Evolutionary conservation across 202 grass and related monocot species (phyloP), one percentile per base, ranked within the genome.

Genomic region (Panicum hallii): DNA sequence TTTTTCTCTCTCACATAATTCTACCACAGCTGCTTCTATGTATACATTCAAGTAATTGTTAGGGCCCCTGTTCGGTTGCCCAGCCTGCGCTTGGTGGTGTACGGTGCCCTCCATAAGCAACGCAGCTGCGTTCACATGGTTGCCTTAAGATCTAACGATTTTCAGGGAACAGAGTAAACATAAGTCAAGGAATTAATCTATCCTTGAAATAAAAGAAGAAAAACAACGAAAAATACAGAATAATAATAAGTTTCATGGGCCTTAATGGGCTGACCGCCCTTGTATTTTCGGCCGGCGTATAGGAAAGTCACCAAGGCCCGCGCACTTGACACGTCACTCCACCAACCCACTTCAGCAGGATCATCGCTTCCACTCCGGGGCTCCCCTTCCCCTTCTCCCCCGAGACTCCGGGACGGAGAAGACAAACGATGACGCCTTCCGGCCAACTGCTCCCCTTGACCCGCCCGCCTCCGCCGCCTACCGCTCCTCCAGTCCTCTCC

Each of bases 391-490:
- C 15, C 44, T 38, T 38, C 2, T 49, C 7, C 66, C 43, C 43
- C n/a, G 12, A 34, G 42, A 68, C 70, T 22, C 77, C 1, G 26
- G 54, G 54, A 71, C 72, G 79, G 74, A 83, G 62, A 70, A 80
- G 58, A 76, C 62, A 74, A 75, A 53, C 28, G 64, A 92, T 92
- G 89, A 76, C 68, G 60, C 69, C 87, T 77, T 75, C 83, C 63
- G 85, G 88, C 87, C 78, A 90, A 79, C 88, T 84, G 58, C 85
- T 90, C 70, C 72, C 81, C 82, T 76, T 85, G 43, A 71, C 71
- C 69, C 82, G 82, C 66, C 79, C 76, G 58, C 44, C 82, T 9
- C 83, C 81, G 20, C 36, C 63, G 44, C 22, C 54, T 41, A 28
- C 61, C 44, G 12, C 14, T 67, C 82, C 80, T 17, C 54, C 54